Conservation (phyloP, 106 monocot species). For the Allium cepa region DNA sequence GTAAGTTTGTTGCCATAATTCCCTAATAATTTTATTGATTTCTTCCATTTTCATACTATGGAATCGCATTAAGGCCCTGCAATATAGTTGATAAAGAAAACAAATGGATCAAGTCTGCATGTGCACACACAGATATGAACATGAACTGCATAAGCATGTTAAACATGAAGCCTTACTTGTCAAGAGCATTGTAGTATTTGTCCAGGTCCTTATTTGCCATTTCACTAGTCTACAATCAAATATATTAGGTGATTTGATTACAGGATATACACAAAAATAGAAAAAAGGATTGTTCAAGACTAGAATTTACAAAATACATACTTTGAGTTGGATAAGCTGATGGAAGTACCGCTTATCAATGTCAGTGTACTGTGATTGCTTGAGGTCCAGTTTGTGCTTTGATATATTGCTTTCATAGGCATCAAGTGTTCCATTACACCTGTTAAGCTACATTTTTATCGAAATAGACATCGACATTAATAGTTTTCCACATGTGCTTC, state of each 20-base stretch:
- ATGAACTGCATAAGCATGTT: constrained; percentile 1
- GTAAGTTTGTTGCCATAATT: constrained; percentile 99
- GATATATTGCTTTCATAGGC: constrained; percentile 87
- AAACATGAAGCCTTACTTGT: constrained; percentile 51
- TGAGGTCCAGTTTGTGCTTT: constrained; percentile 82
- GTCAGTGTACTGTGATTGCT: constrained; percentile 88
- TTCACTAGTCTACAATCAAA: constrained; percentile 79
- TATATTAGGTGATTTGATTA: neutral
- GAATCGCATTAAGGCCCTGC: constrained; percentile 94
- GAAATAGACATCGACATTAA: neutral
- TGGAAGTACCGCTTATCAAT: constrained; percentile 90
- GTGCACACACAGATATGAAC: neutral
- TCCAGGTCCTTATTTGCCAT: constrained; percentile 99
- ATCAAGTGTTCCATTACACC: constrained; percentile 76
- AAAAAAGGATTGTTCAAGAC: neutral
- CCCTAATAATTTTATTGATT: constrained; percentile 96
- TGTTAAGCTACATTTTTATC: constrained; percentile 48
- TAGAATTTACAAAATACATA: constrained; percentile 11
- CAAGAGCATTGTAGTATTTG: constrained; percentile 87
- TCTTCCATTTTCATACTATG: constrained; percentile 99
- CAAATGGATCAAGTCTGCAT: neutral
- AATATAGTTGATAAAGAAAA: neutral
- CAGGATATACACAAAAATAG: neutral
- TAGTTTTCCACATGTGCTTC: neutral
- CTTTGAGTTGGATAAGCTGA: constrained; percentile 98